Evolutionary conservation across 2,329 filamentous ascomycete species (phyloP).

Genomic region (Cladosporium sp.): DNA sequence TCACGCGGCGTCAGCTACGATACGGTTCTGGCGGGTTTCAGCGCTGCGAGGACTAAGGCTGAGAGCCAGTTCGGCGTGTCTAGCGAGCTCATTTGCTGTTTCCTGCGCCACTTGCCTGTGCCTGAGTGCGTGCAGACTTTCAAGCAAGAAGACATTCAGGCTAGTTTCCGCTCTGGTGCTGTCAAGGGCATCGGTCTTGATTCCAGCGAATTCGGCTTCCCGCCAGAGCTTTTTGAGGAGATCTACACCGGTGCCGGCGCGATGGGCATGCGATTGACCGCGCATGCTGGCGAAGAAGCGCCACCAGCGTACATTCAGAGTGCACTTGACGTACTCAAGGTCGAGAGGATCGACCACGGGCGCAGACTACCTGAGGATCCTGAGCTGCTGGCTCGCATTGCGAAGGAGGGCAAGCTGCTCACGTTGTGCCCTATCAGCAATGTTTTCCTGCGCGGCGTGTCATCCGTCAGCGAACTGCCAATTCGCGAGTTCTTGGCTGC

Average conservation of each 20-base stretch:
- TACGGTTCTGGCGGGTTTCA: conserved; percentile 65
- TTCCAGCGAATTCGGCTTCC: conserved; percentile 54
- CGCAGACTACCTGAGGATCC: conserved; percentile 64
- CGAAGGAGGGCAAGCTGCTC: conserved; percentile 58
- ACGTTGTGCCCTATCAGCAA: conserved; percentile 76
- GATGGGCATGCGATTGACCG: conserved; percentile 62
- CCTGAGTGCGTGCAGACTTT: conserved; percentile 55
- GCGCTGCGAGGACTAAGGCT: conserved; percentile 60
- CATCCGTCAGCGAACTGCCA: conserved; percentile 57
- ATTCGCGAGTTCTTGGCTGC: conserved; percentile 63
- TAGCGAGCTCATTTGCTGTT: conserved; percentile 68
- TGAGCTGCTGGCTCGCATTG: conserved; percentile 60
- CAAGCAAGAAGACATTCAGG: conserved; percentile 43
- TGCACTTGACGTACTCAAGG: conserved; percentile 62
- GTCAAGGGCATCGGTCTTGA: conserved; percentile 68
- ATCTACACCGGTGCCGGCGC: conserved; percentile 58
- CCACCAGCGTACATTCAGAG: conserved; percentile 64
- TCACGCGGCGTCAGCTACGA: conserved; percentile 62
- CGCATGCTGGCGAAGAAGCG: conserved; percentile 76
- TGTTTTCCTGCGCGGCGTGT: conserved; percentile 61
- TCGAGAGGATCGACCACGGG: conserved; percentile 73
- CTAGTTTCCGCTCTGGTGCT: conserved; percentile 50
- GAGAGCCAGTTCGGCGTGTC: conserved; percentile 64
- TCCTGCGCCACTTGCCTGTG: conserved; percentile 68
- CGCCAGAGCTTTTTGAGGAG: conserved; percentile 58